These are phyloP conservation scores for Tilletia caries DNA, from an alignment of 1,284 basidiomycete species.

Conservation along the genomic window DNA sequence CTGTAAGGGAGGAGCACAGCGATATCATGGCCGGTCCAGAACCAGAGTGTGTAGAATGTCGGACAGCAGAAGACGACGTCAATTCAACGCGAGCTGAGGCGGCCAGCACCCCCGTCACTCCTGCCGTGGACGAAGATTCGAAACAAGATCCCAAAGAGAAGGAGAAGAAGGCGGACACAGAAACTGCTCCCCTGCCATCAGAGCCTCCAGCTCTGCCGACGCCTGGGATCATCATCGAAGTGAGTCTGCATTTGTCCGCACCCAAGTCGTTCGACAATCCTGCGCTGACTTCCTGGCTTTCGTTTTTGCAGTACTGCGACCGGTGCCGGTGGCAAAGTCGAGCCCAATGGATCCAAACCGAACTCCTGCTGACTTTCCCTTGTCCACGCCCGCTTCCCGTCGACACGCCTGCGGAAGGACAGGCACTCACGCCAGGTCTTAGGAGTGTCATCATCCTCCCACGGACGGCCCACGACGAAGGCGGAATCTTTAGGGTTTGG, in stretches of 20 bases:
- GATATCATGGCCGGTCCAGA: too few species aligned
- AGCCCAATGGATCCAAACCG: conserved; percentile 24
- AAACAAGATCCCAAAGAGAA: too few species aligned
- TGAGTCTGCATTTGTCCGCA: not conserved
- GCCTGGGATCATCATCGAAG: conserved; percentile 11
- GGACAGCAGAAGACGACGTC: too few species aligned
- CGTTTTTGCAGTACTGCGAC: conserved; percentile 22
- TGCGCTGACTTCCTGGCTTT: not conserved
- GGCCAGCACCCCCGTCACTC: too few species aligned
- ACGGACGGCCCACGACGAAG: conserved; percentile 16
- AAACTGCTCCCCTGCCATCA: not conserved
- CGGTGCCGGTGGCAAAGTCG: conserved; percentile 25
- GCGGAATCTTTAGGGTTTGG: conserved; percentile 23
- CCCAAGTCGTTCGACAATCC: too few species aligned
- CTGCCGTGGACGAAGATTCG: too few species aligned
- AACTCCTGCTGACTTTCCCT: conserved; percentile 22
- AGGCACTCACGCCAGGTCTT: not conserved
- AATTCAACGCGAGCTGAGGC: too few species aligned
- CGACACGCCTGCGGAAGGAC: not conserved
- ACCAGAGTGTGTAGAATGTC: too few species aligned
- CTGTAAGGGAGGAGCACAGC: too few species aligned
- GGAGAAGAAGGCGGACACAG: too few species aligned
- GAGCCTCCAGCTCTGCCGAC: not conserved
- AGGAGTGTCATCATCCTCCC: conserved; percentile 17
- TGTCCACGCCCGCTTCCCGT: not conserved